Conservation (phyloP, 2,329 filamentous ascomycete genomes). For the Rutstroemia sp. region DNA sequence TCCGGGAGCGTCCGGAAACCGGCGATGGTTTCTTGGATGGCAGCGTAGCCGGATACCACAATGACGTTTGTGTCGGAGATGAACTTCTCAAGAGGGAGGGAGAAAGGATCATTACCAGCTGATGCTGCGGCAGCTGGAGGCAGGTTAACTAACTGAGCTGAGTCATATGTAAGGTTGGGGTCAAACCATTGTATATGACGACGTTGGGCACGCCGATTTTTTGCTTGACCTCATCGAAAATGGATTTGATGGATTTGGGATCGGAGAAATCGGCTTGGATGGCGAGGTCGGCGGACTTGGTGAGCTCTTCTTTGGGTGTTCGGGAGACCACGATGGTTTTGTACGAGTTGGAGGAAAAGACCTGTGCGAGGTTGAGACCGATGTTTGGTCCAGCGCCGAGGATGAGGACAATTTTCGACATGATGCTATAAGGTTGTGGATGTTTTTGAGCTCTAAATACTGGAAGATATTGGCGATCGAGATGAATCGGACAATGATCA, state of each 20-base stretch:
- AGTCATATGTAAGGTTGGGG: not conserved
- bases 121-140: not conserved
- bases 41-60: slow-evolving; percentile 32
- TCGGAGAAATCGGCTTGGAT: slow-evolving; percentile 33
- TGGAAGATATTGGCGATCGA: too few relatives aligned
- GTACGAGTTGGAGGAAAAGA: slow-evolving; percentile 34
- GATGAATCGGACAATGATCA: too few relatives aligned
- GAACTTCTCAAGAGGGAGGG: slow-evolving; percentile 29
- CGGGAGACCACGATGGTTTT: slow-evolving; percentile 34
- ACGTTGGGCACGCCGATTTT: slow-evolving; percentile 33
- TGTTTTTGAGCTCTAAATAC: too few relatives aligned
- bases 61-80: slow-evolving; percentile 32
- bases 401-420: slow-evolving; percentile 28
- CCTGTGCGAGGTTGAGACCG: slow-evolving; percentile 28
- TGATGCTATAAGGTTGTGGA: not conserved
- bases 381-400: slow-evolving; percentile 37
- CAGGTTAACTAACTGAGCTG: not conserved
- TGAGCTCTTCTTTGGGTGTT: slow-evolving; percentile 21
- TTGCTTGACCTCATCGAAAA: slow-evolving; percentile 34
- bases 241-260: slow-evolving; percentile 9
- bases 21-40: slow-evolving; percentile 32
- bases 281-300: slow-evolving; percentile 26
- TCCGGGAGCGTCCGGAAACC: slow-evolving; percentile 26
- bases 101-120: slow-evolving; percentile 6
- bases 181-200: slow-evolving; percentile 36